phyloP scores from a whole-genome alignment of 1,284 basidiomycete genomes.

The Austroboletus niveus region DNA sequence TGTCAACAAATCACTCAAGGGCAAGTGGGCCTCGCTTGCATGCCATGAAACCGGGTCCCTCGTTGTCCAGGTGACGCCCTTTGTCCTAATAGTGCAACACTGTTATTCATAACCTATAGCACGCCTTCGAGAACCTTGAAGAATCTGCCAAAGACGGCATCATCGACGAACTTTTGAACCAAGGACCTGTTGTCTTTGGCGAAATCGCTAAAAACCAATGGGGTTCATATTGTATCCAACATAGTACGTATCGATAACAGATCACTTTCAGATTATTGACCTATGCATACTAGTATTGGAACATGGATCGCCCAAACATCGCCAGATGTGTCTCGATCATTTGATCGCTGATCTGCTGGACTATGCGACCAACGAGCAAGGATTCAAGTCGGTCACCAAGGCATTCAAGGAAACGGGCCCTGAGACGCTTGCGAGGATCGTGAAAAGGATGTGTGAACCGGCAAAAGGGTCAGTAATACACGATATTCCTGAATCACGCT shows the following conservation, averaged over 20 bases:
- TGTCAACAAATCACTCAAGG: conserved; percentile 79
- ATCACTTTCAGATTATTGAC: conserved; percentile 1
- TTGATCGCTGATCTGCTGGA: conserved; percentile 69
- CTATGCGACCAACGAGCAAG: conserved; percentile 77
- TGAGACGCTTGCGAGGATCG: conserved; percentile 66
- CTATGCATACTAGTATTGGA: conserved; percentile 49
- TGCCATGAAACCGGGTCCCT: conserved; percentile 85
- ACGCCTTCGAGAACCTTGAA: conserved; percentile 83
- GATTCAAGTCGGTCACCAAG: conserved; percentile 78
- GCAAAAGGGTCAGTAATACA: conserved; percentile 57
- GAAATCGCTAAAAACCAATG: conserved; percentile 83
- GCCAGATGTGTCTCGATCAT: conserved; percentile 68
- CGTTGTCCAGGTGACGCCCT: conserved; percentile 63
- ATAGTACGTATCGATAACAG: conserved; percentile 51
- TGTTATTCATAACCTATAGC: conserved; percentile 41
- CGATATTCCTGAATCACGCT: conserved; percentile 6
- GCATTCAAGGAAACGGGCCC: conserved; percentile 79
- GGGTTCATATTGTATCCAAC: conserved; percentile 82
- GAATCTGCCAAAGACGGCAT: conserved; percentile 79
- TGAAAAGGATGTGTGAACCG: conserved; percentile 78
- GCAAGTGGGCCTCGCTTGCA: conserved; percentile 83
- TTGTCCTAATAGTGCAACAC: neutral
- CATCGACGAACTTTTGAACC: conserved; percentile 72
- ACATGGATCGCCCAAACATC: conserved; percentile 72
- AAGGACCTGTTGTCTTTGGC: conserved; percentile 61